A percentile compares a stretch with the other conserved stretches of the same genome.
These are phyloP conservation scores for Monosporozyma servazzii DNA, from an alignment of 805 yeast species.

Conservation along the genomic window DNA sequence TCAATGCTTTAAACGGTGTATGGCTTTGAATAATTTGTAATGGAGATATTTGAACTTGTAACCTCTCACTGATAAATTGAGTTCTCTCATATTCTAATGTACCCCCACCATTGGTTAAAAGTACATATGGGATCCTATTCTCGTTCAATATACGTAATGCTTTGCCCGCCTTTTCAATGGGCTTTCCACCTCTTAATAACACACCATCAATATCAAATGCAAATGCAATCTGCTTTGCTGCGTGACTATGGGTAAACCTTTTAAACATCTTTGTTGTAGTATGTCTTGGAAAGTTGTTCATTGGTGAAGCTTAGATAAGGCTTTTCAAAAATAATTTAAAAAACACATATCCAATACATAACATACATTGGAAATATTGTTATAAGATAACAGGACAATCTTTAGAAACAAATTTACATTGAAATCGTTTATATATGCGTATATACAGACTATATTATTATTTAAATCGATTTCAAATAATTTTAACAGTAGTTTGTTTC, in stretches of 20 bases:
- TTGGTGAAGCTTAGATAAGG: neutral
- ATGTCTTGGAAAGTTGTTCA: neutral
- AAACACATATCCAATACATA: too few relatives aligned
- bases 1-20: constrained; percentile 67
- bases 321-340: neutral
- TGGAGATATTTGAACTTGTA: constrained; percentile 39
- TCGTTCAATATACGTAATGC: constrained; percentile 48
- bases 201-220: constrained; percentile 73
- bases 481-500: too few relatives aligned
- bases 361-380: too few relatives aligned
- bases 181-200: constrained; percentile 58
- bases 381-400: too few relatives aligned
- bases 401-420: too few relatives aligned
- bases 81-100: constrained; percentile 54
- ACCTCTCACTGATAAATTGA: constrained; percentile 37
- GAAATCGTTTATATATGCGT: too few relatives aligned
- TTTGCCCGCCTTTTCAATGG: constrained; percentile 55
- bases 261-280: constrained; percentile 10
- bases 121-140: constrained; percentile 60
- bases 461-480: too few relatives aligned
- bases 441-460: too few relatives aligned
- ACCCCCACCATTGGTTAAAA: constrained; percentile 91
- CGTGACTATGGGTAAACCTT: constrained; percentile 10
- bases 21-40: constrained; percentile 77
- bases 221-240: constrained; percentile 19